Evolutionary conservation across 495 filamentous ascomycete genomes (phyloP), one percentile per base, ranked within the genome.

Genomic region (Recurvomyces mirabilis): DNA sequence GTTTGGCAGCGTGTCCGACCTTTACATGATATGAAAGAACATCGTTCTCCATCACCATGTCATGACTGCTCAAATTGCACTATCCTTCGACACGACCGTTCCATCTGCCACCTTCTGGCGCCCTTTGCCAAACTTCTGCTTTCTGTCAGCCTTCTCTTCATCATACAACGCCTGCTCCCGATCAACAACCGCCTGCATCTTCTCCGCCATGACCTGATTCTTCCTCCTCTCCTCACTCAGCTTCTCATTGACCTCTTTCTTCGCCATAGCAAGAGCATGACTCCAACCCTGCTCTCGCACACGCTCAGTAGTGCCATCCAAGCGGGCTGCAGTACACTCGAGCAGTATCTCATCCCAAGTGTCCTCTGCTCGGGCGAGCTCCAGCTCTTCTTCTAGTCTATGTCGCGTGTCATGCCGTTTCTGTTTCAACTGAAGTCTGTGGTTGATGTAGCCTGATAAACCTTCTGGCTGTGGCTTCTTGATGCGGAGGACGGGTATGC

Each of bases 401-500:
- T 52, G 29, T 29, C 55, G 30, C 21, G 20, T 24, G 37, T 58
- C 55, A 46, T 66, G 65, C 19, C 70, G 64, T 17, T 53, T 65
- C 14, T 68, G 57, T 7, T 63, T 62, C 34, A 41, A 39, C 14
- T 50, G 9, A 14, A 72, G 48, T 40, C 73, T 79, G 23, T 71
- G 60, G 7, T 68, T 59, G 11, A 91, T 58, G 0, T 81, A 63
- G 3, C 70, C 60, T 47, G 69, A 73, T 3, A 88, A 62, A 26
- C 61, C 61, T 23, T 55, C 51, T 4, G 81, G 69, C 53, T 85
- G 80, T 6, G 82, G 81, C 56, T 86, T 87, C 48, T 67, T 71
- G 38, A 83, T 58, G 19, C 82, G 75, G 32, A 91, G 60, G 46
- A 87, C 79, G 0, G 84, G 81, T n/a, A 82, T 49, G 21, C 70